Evolutionary conservation across 2,329 filamentous ascomycete genomes (phyloP).

Genomic region (Falciphora oryzae): DNA sequence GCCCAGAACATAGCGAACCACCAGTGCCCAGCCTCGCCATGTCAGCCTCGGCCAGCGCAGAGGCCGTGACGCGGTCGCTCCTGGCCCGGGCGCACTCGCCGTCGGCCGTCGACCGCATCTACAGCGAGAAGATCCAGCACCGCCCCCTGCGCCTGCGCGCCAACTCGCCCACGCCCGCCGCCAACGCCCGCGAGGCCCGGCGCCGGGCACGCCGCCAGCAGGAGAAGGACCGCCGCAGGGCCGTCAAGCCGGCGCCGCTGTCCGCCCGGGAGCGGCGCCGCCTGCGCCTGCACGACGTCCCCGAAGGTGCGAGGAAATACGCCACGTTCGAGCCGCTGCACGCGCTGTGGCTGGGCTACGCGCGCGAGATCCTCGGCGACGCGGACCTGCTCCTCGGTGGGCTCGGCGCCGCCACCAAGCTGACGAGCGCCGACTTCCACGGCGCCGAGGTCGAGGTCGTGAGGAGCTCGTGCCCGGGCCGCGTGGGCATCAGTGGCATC

Average conservation of each 20-base stretch:
- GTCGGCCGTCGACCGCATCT: slow-evolving; percentile 64
- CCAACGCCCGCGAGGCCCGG: slow-evolving; percentile 52
- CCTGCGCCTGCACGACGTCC: slow-evolving; percentile 69
- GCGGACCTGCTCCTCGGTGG: slow-evolving; percentile 48
- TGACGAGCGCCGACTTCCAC: slow-evolving; percentile 85
- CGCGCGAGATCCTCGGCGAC: slow-evolving; percentile 70
- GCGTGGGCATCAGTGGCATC: slow-evolving; percentile 81
- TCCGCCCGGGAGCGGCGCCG: slow-evolving; percentile 73
- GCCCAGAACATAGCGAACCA: not conserved
- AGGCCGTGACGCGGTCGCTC: slow-evolving; percentile 53
- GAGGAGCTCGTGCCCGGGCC: slow-evolving; percentile 69
- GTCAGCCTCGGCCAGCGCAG: slow-evolving; percentile 19
- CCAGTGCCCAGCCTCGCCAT: slow-evolving; percentile 10
- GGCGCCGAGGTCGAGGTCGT: slow-evolving; percentile 80
- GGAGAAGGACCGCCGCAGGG: slow-evolving; percentile 38
- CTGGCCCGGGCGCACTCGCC: slow-evolving; percentile 76
- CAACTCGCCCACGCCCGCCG: slow-evolving; percentile 58
- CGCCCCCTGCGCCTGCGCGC: slow-evolving; percentile 75
- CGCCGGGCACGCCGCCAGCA: slow-evolving; percentile 44
- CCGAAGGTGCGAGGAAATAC: slow-evolving; percentile 63
- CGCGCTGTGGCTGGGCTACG: slow-evolving; percentile 76
- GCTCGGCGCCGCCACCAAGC: slow-evolving; percentile 60
- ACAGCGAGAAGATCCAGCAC: slow-evolving; percentile 74
- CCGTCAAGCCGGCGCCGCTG: slow-evolving; percentile 58
- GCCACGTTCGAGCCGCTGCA: slow-evolving; percentile 72